These are phyloP conservation scores for Pythium pyrilobum DNA, from an alignment of 352 stramenopile species.

Conservation along the genomic window DNA sequence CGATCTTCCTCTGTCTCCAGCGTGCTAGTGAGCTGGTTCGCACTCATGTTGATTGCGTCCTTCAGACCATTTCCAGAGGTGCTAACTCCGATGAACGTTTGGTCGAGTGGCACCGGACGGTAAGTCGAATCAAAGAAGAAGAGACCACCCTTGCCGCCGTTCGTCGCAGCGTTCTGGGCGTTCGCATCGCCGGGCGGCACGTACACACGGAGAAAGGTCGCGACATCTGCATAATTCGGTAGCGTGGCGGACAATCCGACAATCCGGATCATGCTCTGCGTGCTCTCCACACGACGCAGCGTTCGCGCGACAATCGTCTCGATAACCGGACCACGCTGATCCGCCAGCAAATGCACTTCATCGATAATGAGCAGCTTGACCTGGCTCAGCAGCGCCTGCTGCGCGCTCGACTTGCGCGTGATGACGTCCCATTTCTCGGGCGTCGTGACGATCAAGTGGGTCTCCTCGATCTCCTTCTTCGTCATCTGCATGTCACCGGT, in stretches of 20 bases:
- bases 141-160: slow-evolving; percentile 83
- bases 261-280: slow-evolving; percentile 96
- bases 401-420: slow-evolving; percentile 93
- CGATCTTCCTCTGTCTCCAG: slow-evolving; percentile 41
- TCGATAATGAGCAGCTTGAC: slow-evolving; percentile 99
- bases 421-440: slow-evolving; percentile 99
- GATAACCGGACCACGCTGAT: slow-evolving; percentile 98
- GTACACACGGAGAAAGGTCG: slow-evolving; percentile 95
- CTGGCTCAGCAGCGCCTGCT: slow-evolving; percentile 87
- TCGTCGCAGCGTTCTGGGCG: slow-evolving; percentile 65
- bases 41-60: slow-evolving; percentile 51
- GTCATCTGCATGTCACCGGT: slow-evolving; percentile 99
- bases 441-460: slow-evolving; percentile 98
- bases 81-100: slow-evolving; percentile 97
- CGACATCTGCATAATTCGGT: slow-evolving; percentile 99
- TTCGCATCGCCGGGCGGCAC: slow-evolving; percentile 44
- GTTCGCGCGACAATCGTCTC: slow-evolving; percentile 98
- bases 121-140: slow-evolving; percentile 99
- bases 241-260: slow-evolving; percentile 98
- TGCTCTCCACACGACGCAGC: slow-evolving; percentile 96
- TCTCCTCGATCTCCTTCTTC: slow-evolving; percentile 93
- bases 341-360: slow-evolving; percentile 98
- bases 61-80: slow-evolving; percentile 53
- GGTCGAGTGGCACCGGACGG: slow-evolving; percentile 96
- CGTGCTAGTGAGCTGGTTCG: slow-evolving; percentile 38